Base-by-base conservation (phyloP, 2,329 filamentous ascomycete species). In the Plenodomus lindquistii region DNA sequence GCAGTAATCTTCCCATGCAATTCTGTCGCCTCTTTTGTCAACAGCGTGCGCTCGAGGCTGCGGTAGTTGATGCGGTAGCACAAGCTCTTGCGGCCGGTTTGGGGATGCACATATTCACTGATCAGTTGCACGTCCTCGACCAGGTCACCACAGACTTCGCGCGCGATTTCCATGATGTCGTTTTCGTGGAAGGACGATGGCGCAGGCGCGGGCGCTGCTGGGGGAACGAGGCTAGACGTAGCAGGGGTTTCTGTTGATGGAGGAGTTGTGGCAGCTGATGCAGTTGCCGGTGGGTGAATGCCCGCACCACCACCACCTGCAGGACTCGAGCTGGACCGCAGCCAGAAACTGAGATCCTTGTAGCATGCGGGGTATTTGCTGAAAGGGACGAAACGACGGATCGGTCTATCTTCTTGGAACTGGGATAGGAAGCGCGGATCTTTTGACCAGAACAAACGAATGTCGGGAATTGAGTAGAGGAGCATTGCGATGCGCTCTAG, bases 401-500 rank as follows among this genome's bases (percentile, higher is more conserved):
- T 79, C 73, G 36, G 73, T 69, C 29, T 73, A 51, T 49, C 57
- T 50, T 65, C 58, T 45, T 55, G 71, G 73, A 99, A 99, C 73
- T 99, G 94, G 10, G 77, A 79, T n/a, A 96, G 75, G 75, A 99
- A 99, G 8, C 94, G 84, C 62, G 81, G 68, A 70, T 99, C 94
- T 45, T 80, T 78, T 24, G 89, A 95, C 94, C 94, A 99, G 77
- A 99, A 97, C 4, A 97, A 84, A 11, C 94, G 87, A 60, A 99
- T 99, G 68, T 99, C 94, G 0, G 92, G 91, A 50, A 99, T 96
- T 50, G 89, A 87, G 78, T 97, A 99, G 19, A 99, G 83, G 29
- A 99, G 83, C 94, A 99, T 99, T 52, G 94, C 93, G 55, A 99
- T 93, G 52, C 94, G 85, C 73, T 99, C 94, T 21, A 99, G 82